These are phyloP conservation scores for Pinus tabuliformis DNA, from an alignment of 75 land plant species.

Conservation along the genomic window DNA sequence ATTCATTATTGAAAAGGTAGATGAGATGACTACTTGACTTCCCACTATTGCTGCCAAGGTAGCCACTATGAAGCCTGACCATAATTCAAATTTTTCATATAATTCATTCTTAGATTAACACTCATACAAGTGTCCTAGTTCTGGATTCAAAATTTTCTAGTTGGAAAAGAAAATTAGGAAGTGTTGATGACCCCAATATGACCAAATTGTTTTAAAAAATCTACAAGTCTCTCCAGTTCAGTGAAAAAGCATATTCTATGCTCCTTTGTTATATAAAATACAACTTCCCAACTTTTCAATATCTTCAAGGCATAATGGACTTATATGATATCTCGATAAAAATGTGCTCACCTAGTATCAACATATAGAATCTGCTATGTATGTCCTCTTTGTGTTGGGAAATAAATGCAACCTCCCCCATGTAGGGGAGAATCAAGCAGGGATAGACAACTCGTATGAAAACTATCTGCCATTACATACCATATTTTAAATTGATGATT, in stretches of 20 bases:
- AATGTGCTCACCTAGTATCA: conserved; percentile 50
- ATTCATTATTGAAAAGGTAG: conserved; percentile 54
- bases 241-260: too few species aligned
- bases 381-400: conserved; percentile 51
- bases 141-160: not conserved
- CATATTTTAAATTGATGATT: not conserved
- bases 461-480: conserved; percentile 33
- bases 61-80: conserved; percentile 80
- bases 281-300: not conserved
- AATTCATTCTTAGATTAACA: not conserved
- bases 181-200: not conserved
- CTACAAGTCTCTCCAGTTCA: too few species aligned
- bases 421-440: conserved; percentile 49
- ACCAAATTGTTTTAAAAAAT: too few species aligned
- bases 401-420: conserved; percentile 84
- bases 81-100: conserved; percentile 59
- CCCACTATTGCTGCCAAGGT: conserved; percentile 87
- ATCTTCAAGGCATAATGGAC: not conserved
- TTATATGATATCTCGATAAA: not conserved
- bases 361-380: conserved; percentile 61
- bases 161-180: not conserved
- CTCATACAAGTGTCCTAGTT: not conserved
- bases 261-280: not conserved
- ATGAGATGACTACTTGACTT: conserved; percentile 87
- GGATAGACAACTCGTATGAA: conserved; percentile 57